Evolutionary conservation across 1,139 yeast genomes (phyloP).

Genomic region (Yamadazyma diospyri): DNA sequence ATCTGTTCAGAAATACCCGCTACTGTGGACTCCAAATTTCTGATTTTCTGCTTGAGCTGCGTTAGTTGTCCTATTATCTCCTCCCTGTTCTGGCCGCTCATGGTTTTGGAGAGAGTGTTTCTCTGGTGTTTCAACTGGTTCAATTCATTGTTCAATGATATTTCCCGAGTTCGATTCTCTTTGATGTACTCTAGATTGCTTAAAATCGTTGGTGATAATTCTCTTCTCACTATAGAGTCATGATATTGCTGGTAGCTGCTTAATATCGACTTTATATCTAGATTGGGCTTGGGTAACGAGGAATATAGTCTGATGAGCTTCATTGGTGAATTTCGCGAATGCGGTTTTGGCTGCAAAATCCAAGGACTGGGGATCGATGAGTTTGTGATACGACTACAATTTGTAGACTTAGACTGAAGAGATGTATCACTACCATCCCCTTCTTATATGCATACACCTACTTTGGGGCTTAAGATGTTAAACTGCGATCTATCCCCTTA

Average conservation of each 20-base stretch:
- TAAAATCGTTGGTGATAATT: slow-evolving; percentile 25
- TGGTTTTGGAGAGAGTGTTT: slow-evolving; percentile 22
- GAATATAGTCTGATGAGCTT: slow-evolving; percentile 6
- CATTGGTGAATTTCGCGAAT: slow-evolving; percentile 2
- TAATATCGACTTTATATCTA: slow-evolving; percentile 46
- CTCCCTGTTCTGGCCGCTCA: slow-evolving; percentile 15
- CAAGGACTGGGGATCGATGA: too few species aligned
- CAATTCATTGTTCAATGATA: slow-evolving; percentile 20
- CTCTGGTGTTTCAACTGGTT: slow-evolving; percentile 29
- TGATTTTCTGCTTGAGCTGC: slow-evolving; percentile 31
- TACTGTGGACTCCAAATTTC: slow-evolving; percentile 31
- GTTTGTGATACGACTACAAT: too few species aligned
- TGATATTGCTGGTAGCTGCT: slow-evolving; percentile 34
- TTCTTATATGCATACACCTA: too few species aligned
- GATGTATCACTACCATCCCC: too few species aligned
- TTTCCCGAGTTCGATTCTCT: slow-evolving; percentile 22
- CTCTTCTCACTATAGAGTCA: slow-evolving; percentile 47
- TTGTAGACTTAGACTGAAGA: too few species aligned
- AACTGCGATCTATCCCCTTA: too few species aligned
- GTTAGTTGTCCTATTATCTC: slow-evolving; percentile 27
- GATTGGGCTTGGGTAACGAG: slow-evolving; percentile 18
- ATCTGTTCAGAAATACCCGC: slow-evolving; percentile 26
- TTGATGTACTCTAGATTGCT: slow-evolving; percentile 32
- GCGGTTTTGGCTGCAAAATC: too few species aligned
- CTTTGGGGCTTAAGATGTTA: too few species aligned